These are phyloP conservation scores for Kalaharituber pfeilii DNA, from an alignment of 2,329 filamentous ascomycete species.

Conservation along the genomic window DNA sequence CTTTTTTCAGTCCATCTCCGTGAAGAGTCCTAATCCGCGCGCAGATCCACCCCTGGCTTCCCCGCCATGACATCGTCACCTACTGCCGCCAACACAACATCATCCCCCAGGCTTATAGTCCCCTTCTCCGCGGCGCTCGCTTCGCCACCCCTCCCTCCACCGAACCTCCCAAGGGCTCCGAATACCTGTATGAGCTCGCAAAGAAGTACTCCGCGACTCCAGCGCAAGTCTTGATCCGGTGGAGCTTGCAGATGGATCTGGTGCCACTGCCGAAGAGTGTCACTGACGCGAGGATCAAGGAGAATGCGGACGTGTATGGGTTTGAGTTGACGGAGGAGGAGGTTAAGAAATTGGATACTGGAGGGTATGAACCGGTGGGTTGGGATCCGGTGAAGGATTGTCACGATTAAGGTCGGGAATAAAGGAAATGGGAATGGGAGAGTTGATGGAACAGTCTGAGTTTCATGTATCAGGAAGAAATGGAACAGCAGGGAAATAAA, in stretches of 20 bases:
- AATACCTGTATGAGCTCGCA: constrained; percentile 43
- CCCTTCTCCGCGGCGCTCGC: constrained; percentile 53
- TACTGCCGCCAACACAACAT: constrained; percentile 51
- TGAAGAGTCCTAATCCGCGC: too few relatives aligned
- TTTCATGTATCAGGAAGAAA: too few relatives aligned
- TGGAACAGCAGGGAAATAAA: too few relatives aligned
- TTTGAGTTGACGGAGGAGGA: constrained; percentile 48
- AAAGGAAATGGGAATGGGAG: too few relatives aligned
- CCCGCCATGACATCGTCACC: constrained; percentile 20
- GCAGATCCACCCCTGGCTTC: too few relatives aligned
- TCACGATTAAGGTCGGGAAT: too few relatives aligned
- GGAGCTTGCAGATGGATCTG: constrained; percentile 58
- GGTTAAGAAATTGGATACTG: constrained; percentile 46
- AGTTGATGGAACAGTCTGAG: too few relatives aligned
- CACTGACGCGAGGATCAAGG: constrained; percentile 41
- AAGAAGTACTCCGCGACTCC: constrained; percentile 52
- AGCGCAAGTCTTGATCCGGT: constrained; percentile 59
- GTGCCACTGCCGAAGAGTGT: constrained; percentile 59
- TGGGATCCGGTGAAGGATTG: constrained; percentile 49
- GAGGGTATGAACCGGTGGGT: too few relatives aligned
- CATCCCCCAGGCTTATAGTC: constrained; percentile 61
- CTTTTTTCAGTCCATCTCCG: too few relatives aligned
- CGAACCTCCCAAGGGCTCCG: too few relatives aligned
- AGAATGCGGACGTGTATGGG: constrained; percentile 44
- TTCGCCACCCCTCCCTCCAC: constrained; percentile 53